Evolutionary conservation across 257 asterid species (phyloP).

Genomic region (Buddleja alternifolia): DNA sequence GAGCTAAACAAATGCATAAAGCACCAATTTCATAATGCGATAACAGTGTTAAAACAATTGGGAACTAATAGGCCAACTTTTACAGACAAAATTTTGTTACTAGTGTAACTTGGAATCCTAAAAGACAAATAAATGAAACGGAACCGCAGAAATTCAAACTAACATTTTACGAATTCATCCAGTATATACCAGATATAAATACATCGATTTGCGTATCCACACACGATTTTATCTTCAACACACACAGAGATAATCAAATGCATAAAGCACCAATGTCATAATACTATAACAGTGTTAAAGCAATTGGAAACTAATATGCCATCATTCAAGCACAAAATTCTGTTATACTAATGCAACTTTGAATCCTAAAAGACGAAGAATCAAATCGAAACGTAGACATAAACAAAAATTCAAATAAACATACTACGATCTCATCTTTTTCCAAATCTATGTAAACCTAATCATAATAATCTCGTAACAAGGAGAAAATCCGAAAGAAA

Average conservation of each 20-base stretch:
- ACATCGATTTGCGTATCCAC: not conserved
- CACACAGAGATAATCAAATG: too few species aligned
- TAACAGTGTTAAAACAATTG: not conserved
- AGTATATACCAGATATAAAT: conserved; percentile 7
- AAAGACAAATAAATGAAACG: not conserved
- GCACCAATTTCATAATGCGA: not conserved
- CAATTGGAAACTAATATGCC: too few species aligned
- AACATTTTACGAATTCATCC: conserved; percentile 1
- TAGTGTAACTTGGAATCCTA: not conserved
- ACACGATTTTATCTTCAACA: too few species aligned
- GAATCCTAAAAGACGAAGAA: too few species aligned
- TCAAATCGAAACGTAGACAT: too few species aligned
- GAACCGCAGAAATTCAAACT: not conserved
- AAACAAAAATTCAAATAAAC: too few species aligned
- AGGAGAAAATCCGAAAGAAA: not conserved
- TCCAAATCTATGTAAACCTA: not conserved
- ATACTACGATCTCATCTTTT: too few species aligned
- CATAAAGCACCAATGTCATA: too few species aligned
- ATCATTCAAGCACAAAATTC: too few species aligned
- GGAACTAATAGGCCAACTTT: not conserved
- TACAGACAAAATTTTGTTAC: not conserved
- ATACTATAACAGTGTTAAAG: too few species aligned
- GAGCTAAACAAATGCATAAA: not conserved
- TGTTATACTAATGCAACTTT: too few species aligned
- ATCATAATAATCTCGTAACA: not conserved